Evolutionary conservation across 441 rosid species (phyloP).

Genomic region (Bocquillonia castaneifolia): DNA sequence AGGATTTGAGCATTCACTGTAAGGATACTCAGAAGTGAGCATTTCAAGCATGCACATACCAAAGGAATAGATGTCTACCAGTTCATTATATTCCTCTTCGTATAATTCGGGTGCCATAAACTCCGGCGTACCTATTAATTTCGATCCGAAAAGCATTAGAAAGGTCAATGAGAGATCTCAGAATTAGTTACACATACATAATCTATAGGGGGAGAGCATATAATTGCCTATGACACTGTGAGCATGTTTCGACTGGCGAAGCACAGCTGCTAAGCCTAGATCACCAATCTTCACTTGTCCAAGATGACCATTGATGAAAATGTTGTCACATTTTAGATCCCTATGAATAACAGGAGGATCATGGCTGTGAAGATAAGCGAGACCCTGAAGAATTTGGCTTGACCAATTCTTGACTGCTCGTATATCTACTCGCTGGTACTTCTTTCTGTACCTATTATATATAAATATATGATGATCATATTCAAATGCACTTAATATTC

Average conservation of each 20-base stretch:
- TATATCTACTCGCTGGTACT: constrained; percentile 54
- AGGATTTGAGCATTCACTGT: constrained; percentile 66
- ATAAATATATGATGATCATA: too few species aligned
- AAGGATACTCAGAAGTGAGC: constrained; percentile 75
- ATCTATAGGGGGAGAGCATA: not conserved
- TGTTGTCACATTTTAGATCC: constrained; percentile 73
- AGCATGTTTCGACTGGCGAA: constrained; percentile 66
- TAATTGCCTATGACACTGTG: constrained; percentile 80
- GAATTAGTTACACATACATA: constrained; percentile 13
- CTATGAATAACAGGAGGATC: constrained; percentile 68
- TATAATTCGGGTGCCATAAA: constrained; percentile 94
- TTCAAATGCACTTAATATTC: not conserved
- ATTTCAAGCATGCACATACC: constrained; percentile 82
- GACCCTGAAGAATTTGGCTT: constrained; percentile 62
- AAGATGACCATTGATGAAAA: constrained; percentile 72
- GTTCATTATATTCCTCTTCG: constrained; percentile 75
- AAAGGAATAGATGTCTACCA: constrained; percentile 72
- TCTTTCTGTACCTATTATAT: constrained; percentile 61
- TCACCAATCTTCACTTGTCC: constrained; percentile 85
- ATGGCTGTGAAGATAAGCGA: constrained; percentile 57
- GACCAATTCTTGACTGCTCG: constrained; percentile 80
- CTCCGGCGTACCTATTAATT: constrained; percentile 54
- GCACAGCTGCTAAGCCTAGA: constrained; percentile 72
- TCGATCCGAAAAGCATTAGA: not conserved
- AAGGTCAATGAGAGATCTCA: not conserved